phyloP scores from a whole-genome alignment of 768 basidiomycete species.

The Amanita exitialis region DNA sequence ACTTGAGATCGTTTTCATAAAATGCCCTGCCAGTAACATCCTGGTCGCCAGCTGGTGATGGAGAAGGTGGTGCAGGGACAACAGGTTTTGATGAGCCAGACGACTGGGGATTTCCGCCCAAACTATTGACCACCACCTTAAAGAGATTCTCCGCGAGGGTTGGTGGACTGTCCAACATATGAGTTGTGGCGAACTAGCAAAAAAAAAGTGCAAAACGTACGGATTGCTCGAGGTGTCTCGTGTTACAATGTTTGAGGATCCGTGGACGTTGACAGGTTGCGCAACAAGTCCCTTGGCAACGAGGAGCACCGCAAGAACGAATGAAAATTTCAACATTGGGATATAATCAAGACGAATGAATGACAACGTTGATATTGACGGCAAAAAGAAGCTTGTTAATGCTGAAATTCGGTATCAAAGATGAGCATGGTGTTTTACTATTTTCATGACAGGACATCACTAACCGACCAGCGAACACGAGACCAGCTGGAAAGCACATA shows the following conservation, averaged over 20 bases:
- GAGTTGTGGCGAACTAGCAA: background rate
- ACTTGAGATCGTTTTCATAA: background rate
- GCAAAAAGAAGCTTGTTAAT: background rate
- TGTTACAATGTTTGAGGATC: background rate
- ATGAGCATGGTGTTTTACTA: too few species aligned
- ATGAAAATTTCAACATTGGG: background rate
- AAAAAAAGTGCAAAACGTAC: background rate
- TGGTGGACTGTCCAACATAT: too few species aligned
- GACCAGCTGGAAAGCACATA: background rate
- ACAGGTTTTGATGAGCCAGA: too few species aligned
- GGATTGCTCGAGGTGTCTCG: background rate
- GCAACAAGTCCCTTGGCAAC: background rate
- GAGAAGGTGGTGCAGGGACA: too few species aligned
- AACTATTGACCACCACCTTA: too few species aligned
- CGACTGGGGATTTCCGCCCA: too few species aligned
- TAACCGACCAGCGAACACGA: conserved; percentile 3
- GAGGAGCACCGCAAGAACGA: background rate
- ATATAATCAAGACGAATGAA: background rate
- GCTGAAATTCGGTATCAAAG: background rate
- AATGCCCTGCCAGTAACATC: too few species aligned
- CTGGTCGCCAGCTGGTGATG: too few species aligned
- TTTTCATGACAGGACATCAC: background rate
- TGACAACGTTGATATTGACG: background rate
- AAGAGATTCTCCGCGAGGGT: too few species aligned
- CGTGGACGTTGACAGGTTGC: background rate